Conservation (phyloP, 208 protist species). For the Trypanosoma vivax region DNA sequence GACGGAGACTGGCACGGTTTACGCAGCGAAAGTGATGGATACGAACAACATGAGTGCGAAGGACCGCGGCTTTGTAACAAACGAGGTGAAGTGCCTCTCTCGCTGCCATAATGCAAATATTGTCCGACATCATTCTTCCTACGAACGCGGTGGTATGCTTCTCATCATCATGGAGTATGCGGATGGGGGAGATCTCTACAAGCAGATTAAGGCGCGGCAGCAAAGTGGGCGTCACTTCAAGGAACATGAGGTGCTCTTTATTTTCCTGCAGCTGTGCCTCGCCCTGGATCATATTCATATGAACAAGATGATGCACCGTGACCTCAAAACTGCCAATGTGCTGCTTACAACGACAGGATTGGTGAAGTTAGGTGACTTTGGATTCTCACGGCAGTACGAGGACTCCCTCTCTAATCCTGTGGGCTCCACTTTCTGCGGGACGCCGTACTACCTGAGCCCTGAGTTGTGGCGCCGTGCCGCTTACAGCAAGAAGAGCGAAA, state of each 20-base stretch:
- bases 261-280: constrained; percentile 78
- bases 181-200: constrained; percentile 78
- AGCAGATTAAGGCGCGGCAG: constrained; percentile 75
- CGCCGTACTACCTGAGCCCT: constrained; percentile 90
- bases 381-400: constrained; percentile 81
- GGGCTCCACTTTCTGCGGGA: constrained; percentile 81
- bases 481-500: constrained; percentile 92
- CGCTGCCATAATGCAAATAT: constrained; percentile 89
- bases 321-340: constrained; percentile 87
- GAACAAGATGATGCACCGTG: constrained; percentile 88
- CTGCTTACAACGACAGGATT: constrained; percentile 76
- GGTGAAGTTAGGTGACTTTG: constrained; percentile 86
- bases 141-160: constrained; percentile 59
- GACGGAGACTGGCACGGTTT: constrained; percentile 47
- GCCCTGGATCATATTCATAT: constrained; percentile 84
- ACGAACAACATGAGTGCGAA: constrained; percentile 81
- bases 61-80: constrained; percentile 88
- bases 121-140: constrained; percentile 63
- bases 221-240: constrained; percentile 57
- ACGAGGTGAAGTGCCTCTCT: constrained; percentile 91
- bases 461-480: constrained; percentile 88
- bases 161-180: constrained; percentile 89
- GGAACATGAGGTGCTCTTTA: constrained; percentile 83
- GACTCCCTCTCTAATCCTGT: constrained; percentile 80
- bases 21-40: constrained; percentile 90